Base-by-base conservation (phyloP, 345 rosid genomes). In the Pistacia vera region DNA sequence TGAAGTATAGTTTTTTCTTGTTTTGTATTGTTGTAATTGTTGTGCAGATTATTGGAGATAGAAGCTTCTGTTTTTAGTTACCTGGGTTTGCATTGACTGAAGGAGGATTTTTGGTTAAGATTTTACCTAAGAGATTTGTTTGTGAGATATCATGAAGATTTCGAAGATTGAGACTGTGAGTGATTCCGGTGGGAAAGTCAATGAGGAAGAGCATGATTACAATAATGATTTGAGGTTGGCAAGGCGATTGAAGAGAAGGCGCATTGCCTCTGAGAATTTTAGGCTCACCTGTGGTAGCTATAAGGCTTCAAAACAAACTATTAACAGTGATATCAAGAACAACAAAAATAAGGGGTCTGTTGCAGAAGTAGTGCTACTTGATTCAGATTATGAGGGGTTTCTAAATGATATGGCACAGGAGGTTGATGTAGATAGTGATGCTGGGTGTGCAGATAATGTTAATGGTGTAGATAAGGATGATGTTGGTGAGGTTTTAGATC, bases 161-260 rank as follows among this genome's bases (percentile, higher is more conserved):
- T 8, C 55, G 0, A 20, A 51, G 54, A 54, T 4, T 64, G 38
- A 74, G 62, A 54, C 10, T n/a, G 63, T 38, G 1, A 14, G 38
- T 22, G 58, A 51, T 68, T 49, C n/a, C 6, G 7, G 59, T 11
- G 22, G 30, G 59, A 33, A 4, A 2, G 16, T 38, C 9, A 51
- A 8, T 1, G 44, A 66, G 36, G 70, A 38, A 64, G 70, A 54
- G 25, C 17, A 20, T 22, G 64, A 74, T 65, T 65, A 36, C 18
- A 1, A 3, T 5, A 22, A 54, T 68, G 67, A 78, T 72, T 44
- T 36, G 65, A 64, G 82, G 76, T 76, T 85, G 84, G 77, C 66
- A 17, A 78, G 86, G 73, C 70, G 82, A 62, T 69, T 56, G 79
- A 85, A 78, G 74, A 78, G 88, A 46, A 72, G 82, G 80, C 2